phyloP scores from a whole-genome alignment of 2,329 filamentous ascomycete species.

The Chaetomium globosum region DNA sequence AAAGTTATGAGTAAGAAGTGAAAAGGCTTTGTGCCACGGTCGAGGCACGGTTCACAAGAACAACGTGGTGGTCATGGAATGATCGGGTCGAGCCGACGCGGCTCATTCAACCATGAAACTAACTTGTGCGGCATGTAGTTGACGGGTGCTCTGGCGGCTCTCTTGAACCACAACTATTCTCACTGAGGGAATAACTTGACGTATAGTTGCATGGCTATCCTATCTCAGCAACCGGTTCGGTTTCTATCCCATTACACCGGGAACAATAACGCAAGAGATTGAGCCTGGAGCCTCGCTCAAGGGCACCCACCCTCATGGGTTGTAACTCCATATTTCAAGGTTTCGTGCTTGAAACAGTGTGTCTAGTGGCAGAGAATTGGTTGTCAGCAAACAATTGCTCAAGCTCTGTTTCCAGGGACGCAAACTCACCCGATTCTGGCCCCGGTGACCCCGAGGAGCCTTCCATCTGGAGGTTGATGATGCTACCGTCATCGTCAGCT shows the following conservation, averaged over 20 bases:
- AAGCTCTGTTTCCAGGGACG: neutral
- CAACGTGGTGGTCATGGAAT: too few relatives aligned
- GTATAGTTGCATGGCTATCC: too few relatives aligned
- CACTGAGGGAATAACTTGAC: too few relatives aligned
- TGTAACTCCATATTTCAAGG: conserved; percentile 34
- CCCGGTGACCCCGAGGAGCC: conserved; percentile 50
- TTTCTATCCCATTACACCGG: too few relatives aligned
- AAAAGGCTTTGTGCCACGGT: neutral
- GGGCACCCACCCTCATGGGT: conserved; percentile 11
- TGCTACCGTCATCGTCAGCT: conserved; percentile 38
- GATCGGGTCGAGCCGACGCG: too few relatives aligned
- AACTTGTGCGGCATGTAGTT: too few relatives aligned
- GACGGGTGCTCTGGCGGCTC: too few relatives aligned
- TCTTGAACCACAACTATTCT: too few relatives aligned
- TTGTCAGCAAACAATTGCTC: neutral
- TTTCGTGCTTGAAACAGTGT: conserved; percentile 33
- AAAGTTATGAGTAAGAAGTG: conserved; percentile 14
- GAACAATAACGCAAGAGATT: neutral
- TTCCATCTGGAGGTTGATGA: conserved; percentile 52
- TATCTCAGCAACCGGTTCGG: too few relatives aligned
- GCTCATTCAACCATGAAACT: too few relatives aligned
- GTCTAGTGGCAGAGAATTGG: conserved; percentile 17
- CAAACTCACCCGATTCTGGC: conserved; percentile 39
- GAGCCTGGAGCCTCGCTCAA: neutral
- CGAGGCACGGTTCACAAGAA: too few relatives aligned